Evolutionary conservation across 2,329 filamentous ascomycete genomes (phyloP), one percentile per base, ranked within the genome.

Genomic region (Arthrocladium fulminans): DNA sequence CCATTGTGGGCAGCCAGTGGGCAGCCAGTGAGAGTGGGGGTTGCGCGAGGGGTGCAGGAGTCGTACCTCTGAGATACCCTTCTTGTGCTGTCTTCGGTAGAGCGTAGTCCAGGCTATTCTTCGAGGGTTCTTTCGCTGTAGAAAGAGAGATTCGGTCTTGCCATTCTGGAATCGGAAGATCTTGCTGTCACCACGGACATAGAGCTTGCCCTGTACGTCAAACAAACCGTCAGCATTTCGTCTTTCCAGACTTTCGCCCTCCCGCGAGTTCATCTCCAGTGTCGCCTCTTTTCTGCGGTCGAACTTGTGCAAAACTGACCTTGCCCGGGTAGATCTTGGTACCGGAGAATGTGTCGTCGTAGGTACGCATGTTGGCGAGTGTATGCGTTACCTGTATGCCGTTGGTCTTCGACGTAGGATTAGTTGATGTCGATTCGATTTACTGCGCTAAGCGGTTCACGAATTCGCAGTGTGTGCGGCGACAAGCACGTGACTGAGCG

Each of bases 101-200:
- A 98, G 86, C 66, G 89, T 84, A 62, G 92, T 98, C 92, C 92
- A 98, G 64, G 90, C 84, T 74, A 98, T 97, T 73, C 90, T 88
- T 75, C 92, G 90, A 72, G 92, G 92, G 84, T 98, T 98, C 88
- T 98, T 98, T 81, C 92, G 90, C 83, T 98, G 92, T 65, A 97
- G 87, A 84, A 98, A 98, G 63, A 98, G 87, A 63, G 88, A 95
- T 79, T 98, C 92, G 76, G 88, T 90, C 80, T 98, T 98, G 80
- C 92, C 88, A 77, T 94, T 96, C 77, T 95, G 88, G 86, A 98
- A 98, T 72, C 92, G 89, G 86, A 98, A 98, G 81, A 97, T 83
- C 82, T 97, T 98, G 88, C 86, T 94, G 82, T 98, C 92, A 71
- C 90, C 89, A 75, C 92, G 88, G 81, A 98, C 79, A 80, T 90